A percentile compares a stretch with the other conserved stretches of the same genome.
These are phyloP conservation scores for Microstegium vimineum DNA, from an alignment of 176 grass and related monocot species.

Conservation along the genomic window DNA sequence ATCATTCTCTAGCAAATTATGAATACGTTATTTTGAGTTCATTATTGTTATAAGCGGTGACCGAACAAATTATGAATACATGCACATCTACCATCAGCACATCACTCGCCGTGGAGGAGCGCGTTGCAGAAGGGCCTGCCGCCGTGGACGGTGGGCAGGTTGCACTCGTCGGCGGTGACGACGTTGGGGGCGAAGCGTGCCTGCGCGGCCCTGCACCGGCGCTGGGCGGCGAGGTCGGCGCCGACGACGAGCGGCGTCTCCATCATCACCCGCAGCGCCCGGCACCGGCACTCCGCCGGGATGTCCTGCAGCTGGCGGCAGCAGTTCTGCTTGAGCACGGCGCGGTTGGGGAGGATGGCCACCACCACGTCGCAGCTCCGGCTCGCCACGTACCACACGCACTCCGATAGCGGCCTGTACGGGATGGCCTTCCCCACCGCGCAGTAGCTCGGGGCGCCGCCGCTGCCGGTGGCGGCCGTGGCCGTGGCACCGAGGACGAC, in stretches of 20 bases:
- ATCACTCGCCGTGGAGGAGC: not conserved
- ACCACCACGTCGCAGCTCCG: not conserved
- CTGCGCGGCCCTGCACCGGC: not conserved
- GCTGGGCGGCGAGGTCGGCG: not conserved
- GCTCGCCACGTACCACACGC: slow-evolving; percentile 1
- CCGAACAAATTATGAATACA: too few relatives aligned
- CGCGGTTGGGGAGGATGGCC: not conserved
- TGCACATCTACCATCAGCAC: too few relatives aligned
- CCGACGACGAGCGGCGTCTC: not conserved
- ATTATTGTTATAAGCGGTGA: too few relatives aligned
- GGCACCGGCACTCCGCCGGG: slow-evolving; percentile 2
- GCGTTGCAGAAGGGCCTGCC: not conserved
- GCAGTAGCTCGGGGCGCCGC: too few relatives aligned
- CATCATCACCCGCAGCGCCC: slow-evolving; percentile 18
- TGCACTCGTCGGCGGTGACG: not conserved
- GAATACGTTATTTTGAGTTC: too few relatives aligned
- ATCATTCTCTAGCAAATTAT: too few relatives aligned
- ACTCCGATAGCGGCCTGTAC: not conserved
- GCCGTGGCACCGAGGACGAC: too few relatives aligned
- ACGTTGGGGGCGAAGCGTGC: not conserved
- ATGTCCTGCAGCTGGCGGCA: not conserved
- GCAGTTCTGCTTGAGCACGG: not conserved
- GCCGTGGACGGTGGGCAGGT: not conserved
- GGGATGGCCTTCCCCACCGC: slow-evolving; percentile 9
- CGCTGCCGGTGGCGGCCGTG: too few relatives aligned